These are phyloP conservation scores for Barnettozyma botsteinii DNA, from an alignment of 805 yeast species.

Conservation along the genomic window DNA sequence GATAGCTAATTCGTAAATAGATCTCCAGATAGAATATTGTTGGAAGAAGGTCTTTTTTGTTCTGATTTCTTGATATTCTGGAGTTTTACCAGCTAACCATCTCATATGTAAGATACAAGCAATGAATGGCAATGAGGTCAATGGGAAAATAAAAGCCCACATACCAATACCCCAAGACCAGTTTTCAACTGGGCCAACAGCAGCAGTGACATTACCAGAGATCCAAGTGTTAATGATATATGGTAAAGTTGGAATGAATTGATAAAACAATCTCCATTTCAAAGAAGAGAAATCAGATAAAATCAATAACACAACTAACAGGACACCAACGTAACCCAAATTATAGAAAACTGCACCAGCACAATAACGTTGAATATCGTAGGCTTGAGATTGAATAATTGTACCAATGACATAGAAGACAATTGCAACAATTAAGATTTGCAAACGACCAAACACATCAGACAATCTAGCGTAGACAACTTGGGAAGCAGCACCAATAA, in stretches of 20 bases:
- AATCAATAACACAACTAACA: slow-evolving; percentile 49
- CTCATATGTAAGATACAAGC: slow-evolving; percentile 51
- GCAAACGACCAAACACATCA: slow-evolving; percentile 62
- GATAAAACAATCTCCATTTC: slow-evolving; percentile 63
- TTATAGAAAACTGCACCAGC: slow-evolving; percentile 56
- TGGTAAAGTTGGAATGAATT: slow-evolving; percentile 65
- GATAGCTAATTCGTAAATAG: slow-evolving; percentile 46
- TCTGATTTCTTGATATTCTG: slow-evolving; percentile 41
- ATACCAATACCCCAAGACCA: slow-evolving; percentile 78
- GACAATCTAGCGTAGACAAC: slow-evolving; percentile 59
- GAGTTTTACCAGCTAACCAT: slow-evolving; percentile 43
- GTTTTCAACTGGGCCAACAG: slow-evolving; percentile 28
- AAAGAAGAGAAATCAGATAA: slow-evolving; percentile 62
- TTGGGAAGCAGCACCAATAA: slow-evolving; percentile 62
- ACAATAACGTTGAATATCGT: slow-evolving; percentile 50
- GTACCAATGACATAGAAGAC: slow-evolving; percentile 59
- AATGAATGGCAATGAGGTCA: slow-evolving; percentile 55
- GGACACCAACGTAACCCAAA: slow-evolving; percentile 58
- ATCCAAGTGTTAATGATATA: slow-evolving; percentile 77
- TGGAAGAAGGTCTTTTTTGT: slow-evolving; percentile 35
- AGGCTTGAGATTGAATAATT: slow-evolving; percentile 55
- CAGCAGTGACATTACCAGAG: slow-evolving; percentile 49
- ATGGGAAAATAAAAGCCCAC: slow-evolving; percentile 75
- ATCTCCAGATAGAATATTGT: slow-evolving; percentile 31
- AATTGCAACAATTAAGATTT: slow-evolving; percentile 42